Base-by-base conservation (phyloP, 1,284 basidiomycete genomes). In the Apiotrichum akiyoshidainum region DNA sequence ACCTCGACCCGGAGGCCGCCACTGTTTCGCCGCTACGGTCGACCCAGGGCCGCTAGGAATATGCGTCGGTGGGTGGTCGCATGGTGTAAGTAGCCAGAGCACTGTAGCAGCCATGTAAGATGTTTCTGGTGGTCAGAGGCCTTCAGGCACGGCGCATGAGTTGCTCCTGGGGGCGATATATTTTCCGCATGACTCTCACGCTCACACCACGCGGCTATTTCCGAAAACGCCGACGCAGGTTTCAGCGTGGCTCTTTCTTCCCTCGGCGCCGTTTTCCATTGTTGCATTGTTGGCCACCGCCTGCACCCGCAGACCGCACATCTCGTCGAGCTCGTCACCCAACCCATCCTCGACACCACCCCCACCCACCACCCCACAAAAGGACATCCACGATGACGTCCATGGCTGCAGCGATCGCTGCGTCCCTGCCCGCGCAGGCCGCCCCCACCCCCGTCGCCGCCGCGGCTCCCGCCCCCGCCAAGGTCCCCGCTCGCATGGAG, bases 401-500 rank as follows among this genome's bases (percentile, higher is more conserved):
- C 54, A 92, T 93, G 89, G 91, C 91, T 55, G 90, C 79, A 45
- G 77, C 89, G 45, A 82, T 93, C 41, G 90, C 90, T 71, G 91
- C 91, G 39, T 86, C 87, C 31, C 81, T 92, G 37, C 90, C 90
- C 85, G 68, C 67, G 53, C 65, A 60, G 78, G 84, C 57, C 72
- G 48, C 21, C 7, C 48, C 48, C 35, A 22, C 48, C n/a, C 84
- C 44, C 81, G 84, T 34, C 81, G 81, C 82, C 54, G 83, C 85
- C 35, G 85, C 87, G 14, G 83, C 83, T 34, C 85, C 69, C 34
- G 55, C 66, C 2, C 54, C 80, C 83, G 68, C 68, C 46, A 71
- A 74, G 52, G 91, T 95, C 65, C 92, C 90, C 26, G 84, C 90
- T 12, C 89, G 89, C 63, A 91, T 92, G 87, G 85, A 90, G 54